A percentile compares a stretch with the other conserved stretches of the same genome.
These are phyloP conservation scores for Rhizoclosmatium globosum DNA, from an alignment of 192 early-diverging fungal genomes.

Conservation along the genomic window DNA sequence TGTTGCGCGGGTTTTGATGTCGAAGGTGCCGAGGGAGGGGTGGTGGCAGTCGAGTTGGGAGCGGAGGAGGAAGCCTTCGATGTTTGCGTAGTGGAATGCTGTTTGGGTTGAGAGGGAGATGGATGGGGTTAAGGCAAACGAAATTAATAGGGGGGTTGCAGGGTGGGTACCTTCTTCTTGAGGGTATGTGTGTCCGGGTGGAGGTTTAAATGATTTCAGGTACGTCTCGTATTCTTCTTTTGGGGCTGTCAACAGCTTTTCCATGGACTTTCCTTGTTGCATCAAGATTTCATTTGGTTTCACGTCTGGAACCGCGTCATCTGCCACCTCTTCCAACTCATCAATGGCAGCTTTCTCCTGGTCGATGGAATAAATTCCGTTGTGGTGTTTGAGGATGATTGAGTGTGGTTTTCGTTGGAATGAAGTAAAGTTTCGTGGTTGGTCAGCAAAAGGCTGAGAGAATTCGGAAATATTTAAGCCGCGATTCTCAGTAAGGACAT, in stretches of 20 bases:
- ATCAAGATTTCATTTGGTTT: constrained; percentile 73
- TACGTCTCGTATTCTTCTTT: constrained; percentile 66
- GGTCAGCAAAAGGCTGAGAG: not conserved
- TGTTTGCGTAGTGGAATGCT: constrained; percentile 74
- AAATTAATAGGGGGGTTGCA: too few species aligned
- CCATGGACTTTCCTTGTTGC: constrained; percentile 83
- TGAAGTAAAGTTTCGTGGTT: constrained; percentile 69
- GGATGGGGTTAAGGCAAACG: too few species aligned
- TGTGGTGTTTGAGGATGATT: constrained; percentile 71
- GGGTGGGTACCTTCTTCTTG: too few species aligned
- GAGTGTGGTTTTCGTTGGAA: constrained; percentile 73
- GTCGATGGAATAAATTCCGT: constrained; percentile 85
- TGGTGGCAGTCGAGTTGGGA: constrained; percentile 91
- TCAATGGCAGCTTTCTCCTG: constrained; percentile 78
- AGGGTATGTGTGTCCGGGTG: constrained; percentile 46
- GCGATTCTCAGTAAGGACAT: constrained; percentile 9
- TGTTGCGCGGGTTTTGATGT: constrained; percentile 90
- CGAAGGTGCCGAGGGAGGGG: constrained; percentile 81
- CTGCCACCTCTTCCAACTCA: constrained; percentile 53
- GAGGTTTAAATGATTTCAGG: constrained; percentile 1
- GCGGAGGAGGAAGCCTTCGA: constrained; percentile 80
- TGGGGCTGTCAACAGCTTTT: constrained; percentile 79
- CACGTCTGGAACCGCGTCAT: too few species aligned
- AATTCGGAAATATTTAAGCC: not conserved
- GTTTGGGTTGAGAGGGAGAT: too few species aligned